Conservation (phyloP, 2,329 filamentous ascomycete species). For the Harringtonia lauricola region DNA sequence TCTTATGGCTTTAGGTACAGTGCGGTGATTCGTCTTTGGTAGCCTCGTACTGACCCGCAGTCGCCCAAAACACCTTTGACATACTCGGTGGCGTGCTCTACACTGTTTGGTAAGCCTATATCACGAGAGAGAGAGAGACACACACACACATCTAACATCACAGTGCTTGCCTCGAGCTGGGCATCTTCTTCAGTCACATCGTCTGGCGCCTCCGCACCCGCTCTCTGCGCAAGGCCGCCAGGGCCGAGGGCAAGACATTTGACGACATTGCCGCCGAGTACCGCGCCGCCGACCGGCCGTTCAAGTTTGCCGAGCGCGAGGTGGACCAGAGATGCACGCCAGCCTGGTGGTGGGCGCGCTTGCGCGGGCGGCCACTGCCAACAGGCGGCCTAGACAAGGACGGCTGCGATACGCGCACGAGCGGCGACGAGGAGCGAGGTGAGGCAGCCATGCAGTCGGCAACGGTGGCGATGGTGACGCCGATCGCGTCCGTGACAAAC, state of each 20-base stretch:
- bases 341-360: constrained; percentile 4
- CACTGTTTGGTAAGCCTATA: constrained; percentile 39
- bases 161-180: constrained; percentile 45
- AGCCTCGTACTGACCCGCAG: constrained; percentile 19
- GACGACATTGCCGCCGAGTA: constrained; percentile 37
- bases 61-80: constrained; percentile 50
- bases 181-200: constrained; percentile 48
- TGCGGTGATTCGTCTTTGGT: not conserved
- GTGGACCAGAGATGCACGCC: not conserved
- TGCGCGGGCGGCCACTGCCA: not conserved
- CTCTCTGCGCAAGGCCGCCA: constrained; percentile 38
- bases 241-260: constrained; percentile 37
- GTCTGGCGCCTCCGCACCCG: constrained; percentile 48
- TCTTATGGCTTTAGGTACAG: constrained; percentile 47
- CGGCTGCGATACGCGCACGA: not conserved
- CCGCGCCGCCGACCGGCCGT: constrained; percentile 19
- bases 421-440: not conserved
- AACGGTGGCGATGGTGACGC: too few relatives aligned
- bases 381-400: not conserved
- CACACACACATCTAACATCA: not conserved
- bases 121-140: not conserved
- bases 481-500: too few relatives aligned
- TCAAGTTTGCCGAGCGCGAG: constrained; percentile 25
- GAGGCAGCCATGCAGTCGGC: not conserved
- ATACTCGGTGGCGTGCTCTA: constrained; percentile 49